phyloP scores from a whole-genome alignment of 768 basidiomycete species.

The Lyophyllum shimeji region DNA sequence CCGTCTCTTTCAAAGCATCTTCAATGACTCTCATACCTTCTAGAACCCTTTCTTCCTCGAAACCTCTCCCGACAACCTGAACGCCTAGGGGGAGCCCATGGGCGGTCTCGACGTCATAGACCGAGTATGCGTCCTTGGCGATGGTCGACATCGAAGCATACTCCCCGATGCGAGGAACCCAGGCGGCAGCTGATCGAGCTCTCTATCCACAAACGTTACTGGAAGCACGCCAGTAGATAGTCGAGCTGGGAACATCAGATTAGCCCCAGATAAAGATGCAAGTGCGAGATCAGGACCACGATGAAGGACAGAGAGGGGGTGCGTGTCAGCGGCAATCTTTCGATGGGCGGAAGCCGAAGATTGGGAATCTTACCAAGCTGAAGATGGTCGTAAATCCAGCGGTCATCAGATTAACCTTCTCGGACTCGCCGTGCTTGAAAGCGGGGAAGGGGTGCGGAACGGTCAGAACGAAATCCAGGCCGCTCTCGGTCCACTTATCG shows the following conservation, averaged over 20 bases:
- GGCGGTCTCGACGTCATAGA: constrained; percentile 63
- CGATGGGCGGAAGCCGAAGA: not conserved
- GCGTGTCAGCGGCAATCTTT: constrained; percentile 10
- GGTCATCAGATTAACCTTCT: constrained; percentile 54
- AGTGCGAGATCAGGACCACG: not conserved
- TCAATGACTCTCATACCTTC: constrained; percentile 64
- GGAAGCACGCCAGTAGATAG: constrained; percentile 60
- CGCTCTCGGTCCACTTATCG: constrained; percentile 43
- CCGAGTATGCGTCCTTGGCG: constrained; percentile 39
- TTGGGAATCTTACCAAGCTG: constrained; percentile 47
- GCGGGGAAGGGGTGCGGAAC: constrained; percentile 66
- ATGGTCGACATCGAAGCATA: constrained; percentile 33
- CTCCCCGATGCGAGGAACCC: constrained; percentile 31
- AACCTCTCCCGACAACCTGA: constrained; percentile 58
- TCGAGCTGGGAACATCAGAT: constrained; percentile 39
- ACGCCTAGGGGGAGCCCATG: constrained; percentile 68
- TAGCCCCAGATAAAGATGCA: not conserved
- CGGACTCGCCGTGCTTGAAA: constrained; percentile 49
- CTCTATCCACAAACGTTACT: constrained; percentile 48
- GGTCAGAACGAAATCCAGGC: constrained; percentile 62
- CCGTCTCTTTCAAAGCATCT: constrained; percentile 32
- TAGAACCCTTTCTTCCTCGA: constrained; percentile 74
- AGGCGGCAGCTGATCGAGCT: constrained; percentile 31
- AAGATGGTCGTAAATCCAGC: constrained; percentile 67
- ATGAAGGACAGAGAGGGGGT: not conserved